phyloP scores from a whole-genome alignment of 2,329 filamentous ascomycete genomes.

The Drechslera avenae region DNA sequence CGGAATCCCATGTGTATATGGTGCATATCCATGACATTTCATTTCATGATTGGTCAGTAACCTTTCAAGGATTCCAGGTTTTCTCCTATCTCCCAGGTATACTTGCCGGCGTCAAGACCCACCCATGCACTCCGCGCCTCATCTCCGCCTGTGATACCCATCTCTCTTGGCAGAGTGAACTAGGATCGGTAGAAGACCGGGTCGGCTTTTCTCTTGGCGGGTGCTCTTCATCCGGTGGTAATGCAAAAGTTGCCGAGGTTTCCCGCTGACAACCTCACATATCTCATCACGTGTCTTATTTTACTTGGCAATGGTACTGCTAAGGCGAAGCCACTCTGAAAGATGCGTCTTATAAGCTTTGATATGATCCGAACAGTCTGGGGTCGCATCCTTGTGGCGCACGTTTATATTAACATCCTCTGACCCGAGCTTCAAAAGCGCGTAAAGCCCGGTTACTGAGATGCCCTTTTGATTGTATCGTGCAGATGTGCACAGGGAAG shows the following conservation, averaged over 20 bases:
- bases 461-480: constrained; percentile 6
- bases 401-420: constrained; percentile 15
- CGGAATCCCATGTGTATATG: not conserved
- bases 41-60: not conserved
- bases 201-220: constrained; percentile 7
- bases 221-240: constrained; percentile 9
- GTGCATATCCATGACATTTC: not conserved
- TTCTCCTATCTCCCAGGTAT: not conserved
- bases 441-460: constrained; percentile 12
- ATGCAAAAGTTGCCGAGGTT: constrained; percentile 9
- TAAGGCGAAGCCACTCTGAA: not conserved
- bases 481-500: constrained; percentile 9
- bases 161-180: constrained; percentile 6
- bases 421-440: constrained; percentile 9
- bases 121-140: constrained; percentile 10
- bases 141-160: constrained; percentile 6
- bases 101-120: constrained; percentile 6
- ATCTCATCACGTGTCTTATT: constrained; percentile 6
- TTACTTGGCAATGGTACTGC: not conserved
- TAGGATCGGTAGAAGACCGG: constrained; percentile 7
- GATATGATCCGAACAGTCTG: constrained; percentile 3
- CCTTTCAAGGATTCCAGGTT: too few species aligned
- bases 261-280: constrained; percentile 1
- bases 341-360: not conserved
- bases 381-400: constrained; percentile 7